Percentiles rank a stretch among this genome's conserved stretches.
Conservation (phyloP, 441 rosid species). For the Macaranga tanarius region DNA sequence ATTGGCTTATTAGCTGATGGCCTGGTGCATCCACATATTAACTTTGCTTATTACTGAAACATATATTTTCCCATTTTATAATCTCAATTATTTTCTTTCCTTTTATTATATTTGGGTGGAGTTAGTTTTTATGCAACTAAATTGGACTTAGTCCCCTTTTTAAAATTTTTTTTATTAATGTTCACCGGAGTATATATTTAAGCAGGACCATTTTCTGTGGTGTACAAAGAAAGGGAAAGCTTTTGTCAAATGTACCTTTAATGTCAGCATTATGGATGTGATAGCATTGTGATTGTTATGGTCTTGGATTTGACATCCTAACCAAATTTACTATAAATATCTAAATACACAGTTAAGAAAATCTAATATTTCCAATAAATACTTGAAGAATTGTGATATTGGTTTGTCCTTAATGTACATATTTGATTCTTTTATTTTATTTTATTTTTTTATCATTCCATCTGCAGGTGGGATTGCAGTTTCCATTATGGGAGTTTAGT, state of each 20-base stretch:
- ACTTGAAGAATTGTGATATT: neutral
- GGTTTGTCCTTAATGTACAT: neutral
- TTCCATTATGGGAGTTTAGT: constrained; percentile 93
- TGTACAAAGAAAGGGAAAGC: neutral
- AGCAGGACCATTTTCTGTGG: neutral
- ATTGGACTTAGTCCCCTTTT: neutral
- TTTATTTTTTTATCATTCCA: constrained; percentile 19
- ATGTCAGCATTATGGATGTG: neutral
- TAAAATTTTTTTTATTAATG: neutral
- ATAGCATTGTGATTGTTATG: neutral
- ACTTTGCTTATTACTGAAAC: neutral
- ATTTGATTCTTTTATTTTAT: neutral
- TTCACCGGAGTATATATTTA: neutral
- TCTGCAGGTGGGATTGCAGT: constrained; percentile 98
- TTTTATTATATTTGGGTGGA: constrained; percentile 2
- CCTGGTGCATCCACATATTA: neutral
- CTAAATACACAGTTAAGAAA: neutral
- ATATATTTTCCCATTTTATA: neutral
- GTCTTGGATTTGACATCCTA: neutral
- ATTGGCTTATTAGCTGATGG: constrained; percentile 2
- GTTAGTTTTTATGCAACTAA: neutral
- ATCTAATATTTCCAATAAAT: constrained; percentile 3
- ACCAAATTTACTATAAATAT: constrained; percentile 1
- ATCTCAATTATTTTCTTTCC: neutral
- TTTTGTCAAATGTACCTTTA: neutral